Evolutionary conservation across 441 rosid genomes (phyloP).

Genomic region (Pelargonium citronellum): DNA sequence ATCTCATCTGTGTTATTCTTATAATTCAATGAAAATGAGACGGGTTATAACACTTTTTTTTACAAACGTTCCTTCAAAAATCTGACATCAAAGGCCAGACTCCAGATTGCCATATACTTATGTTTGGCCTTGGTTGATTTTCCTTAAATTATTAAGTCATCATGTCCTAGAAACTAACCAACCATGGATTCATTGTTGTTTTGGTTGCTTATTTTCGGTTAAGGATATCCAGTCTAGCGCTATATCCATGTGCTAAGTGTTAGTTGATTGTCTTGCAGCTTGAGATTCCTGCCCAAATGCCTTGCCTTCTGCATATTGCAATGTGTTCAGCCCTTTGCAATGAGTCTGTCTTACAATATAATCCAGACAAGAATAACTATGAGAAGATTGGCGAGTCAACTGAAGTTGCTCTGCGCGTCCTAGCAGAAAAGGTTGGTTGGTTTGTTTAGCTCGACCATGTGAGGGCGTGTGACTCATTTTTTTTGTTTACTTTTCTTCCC

Average conservation of each 20-base stretch:
- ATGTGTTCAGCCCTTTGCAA: slow-evolving; percentile 98
- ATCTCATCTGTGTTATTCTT: too few species aligned
- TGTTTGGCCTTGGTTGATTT: too few species aligned
- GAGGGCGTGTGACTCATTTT: slow-evolving; percentile 9
- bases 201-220: slow-evolving; percentile 10
- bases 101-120: too few species aligned
- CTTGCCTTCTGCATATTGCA: slow-evolving; percentile 90
- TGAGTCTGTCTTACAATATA: slow-evolving; percentile 89
- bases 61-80: too few species aligned
- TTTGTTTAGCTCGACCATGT: slow-evolving; percentile 15
- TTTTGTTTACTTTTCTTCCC: slow-evolving; percentile 3
- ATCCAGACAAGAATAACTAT: slow-evolving; percentile 82
- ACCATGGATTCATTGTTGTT: not conserved
- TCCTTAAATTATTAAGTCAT: too few species aligned
- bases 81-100: too few species aligned
- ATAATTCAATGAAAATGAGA: too few species aligned
- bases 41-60: too few species aligned
- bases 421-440: slow-evolving; percentile 95
- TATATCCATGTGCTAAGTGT: slow-evolving; percentile 17
- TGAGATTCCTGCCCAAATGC: slow-evolving; percentile 85
- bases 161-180: not conserved
- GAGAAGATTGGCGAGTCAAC: slow-evolving; percentile 99
- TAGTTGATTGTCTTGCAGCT: slow-evolving; percentile 51
- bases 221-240: slow-evolving; percentile 15
- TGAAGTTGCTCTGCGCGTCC: slow-evolving; percentile 94